Evolutionary conservation across 2,329 filamentous ascomycete species (phyloP).

Genomic region (Ophiostoma ips): DNA sequence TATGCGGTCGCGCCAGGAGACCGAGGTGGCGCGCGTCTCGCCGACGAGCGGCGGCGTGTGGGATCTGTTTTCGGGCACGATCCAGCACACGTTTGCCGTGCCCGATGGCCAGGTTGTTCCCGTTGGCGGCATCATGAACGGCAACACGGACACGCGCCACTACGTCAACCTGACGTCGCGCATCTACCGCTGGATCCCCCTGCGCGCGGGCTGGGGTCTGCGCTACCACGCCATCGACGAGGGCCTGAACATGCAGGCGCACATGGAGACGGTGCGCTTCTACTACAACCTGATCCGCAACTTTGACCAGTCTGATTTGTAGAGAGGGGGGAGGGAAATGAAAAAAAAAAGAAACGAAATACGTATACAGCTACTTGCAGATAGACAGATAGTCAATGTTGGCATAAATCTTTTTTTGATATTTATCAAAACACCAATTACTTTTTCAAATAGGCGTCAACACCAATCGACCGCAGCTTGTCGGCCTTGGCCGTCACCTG

Average conservation of each 20-base stretch:
- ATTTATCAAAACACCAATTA: too few species aligned
- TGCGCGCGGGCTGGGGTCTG: constrained; percentile 19
- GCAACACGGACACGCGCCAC: constrained; percentile 35
- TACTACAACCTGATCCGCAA: constrained; percentile 27
- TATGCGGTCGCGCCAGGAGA: constrained; percentile 21
- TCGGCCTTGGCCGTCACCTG: constrained; percentile 50
- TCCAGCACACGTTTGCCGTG: constrained; percentile 17
- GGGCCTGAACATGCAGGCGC: constrained; percentile 21
- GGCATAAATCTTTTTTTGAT: too few species aligned
- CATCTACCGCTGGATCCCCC: constrained; percentile 35
- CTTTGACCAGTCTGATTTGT: constrained; percentile 21
- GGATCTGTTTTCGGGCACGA: constrained; percentile 19
- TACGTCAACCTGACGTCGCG: constrained; percentile 29
- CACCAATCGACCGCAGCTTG: constrained; percentile 39
- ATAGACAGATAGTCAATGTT: too few species aligned
- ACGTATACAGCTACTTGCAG: too few species aligned
- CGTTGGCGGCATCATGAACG: constrained; percentile 36
- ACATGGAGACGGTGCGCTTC: constrained; percentile 24
- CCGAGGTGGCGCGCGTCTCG: constrained; percentile 23
- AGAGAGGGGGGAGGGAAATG: background rate
- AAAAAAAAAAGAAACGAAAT: too few species aligned
- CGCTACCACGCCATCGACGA: constrained; percentile 29
- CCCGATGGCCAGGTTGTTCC: constrained; percentile 27
- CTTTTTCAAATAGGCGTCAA: constrained; percentile 20
- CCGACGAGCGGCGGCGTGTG: constrained; percentile 19